Conservation (phyloP, 768 basidiomycete species). For the Suillus subalutaceus region DNA sequence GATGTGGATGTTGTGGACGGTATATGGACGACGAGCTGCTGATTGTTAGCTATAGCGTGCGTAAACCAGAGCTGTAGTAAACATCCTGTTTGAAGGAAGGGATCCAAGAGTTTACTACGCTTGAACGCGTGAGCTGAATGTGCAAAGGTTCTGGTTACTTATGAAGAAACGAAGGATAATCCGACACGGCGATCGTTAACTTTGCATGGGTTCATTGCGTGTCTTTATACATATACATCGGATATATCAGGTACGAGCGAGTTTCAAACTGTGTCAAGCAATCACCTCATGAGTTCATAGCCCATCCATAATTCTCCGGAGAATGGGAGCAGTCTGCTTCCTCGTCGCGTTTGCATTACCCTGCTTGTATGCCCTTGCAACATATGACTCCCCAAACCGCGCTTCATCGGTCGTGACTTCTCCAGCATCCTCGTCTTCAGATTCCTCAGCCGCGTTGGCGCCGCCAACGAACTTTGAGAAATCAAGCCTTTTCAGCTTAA, state of each 20-base stretch:
- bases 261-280: neutral
- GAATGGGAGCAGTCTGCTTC: conserved; percentile 67
- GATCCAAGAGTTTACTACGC: neutral
- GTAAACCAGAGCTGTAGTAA: neutral
- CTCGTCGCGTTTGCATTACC: conserved; percentile 62
- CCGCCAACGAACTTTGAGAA: conserved; percentile 18
- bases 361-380: conserved; percentile 64
- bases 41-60: neutral
- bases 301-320: conserved; percentile 61
- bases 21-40: neutral
- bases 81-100: neutral
- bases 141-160: neutral
- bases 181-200: neutral
- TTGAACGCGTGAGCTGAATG: neutral
- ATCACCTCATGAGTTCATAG: neutral
- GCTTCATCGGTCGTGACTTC: conserved; percentile 17
- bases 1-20: neutral
- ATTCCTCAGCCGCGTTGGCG: conserved; percentile 8
- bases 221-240: neutral
- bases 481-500: conserved; percentile 50
- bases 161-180: neutral
- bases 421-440: conserved; percentile 18
- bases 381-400: conserved; percentile 26
- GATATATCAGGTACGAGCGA: neutral
- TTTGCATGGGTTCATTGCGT: neutral